Base-by-base conservation (phyloP, 495 filamentous ascomycete genomes). In the Baudoinia panamericana region DNA sequence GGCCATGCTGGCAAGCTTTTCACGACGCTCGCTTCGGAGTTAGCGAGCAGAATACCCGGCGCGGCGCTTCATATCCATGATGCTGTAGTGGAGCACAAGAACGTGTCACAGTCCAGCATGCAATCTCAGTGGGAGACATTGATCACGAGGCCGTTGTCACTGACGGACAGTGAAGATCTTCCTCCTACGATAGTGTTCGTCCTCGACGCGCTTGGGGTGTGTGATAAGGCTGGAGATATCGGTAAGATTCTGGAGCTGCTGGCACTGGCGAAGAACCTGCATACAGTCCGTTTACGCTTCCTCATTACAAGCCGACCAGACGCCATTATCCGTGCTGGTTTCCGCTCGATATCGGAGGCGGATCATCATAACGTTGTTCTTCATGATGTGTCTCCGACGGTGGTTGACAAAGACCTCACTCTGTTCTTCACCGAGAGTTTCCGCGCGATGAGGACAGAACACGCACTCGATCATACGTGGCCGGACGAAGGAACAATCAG, bases 291-390 rank as follows among this genome's bases (percentile, higher is more conserved):
- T 16, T 36, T 61, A 1, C 52, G 54, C 8, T 27, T 63, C n/a
- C 53, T 64, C 39, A 18, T 64, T 12, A 58, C 61, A 16, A 64
- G 61, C 46, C 41, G 24, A 56, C 65, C 7, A 56, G 64, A 31
- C 32, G 57, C 9, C 55, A 64, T 21, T 34, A 48, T 13, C 16
- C 48, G 41, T 13, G 35, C 11, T 44, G 56, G n/a, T 45, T 65
- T 30, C 48, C 57, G 38, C 46, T 53, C 18, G 63, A 69, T 38
- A 56, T 65, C 38, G 28, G 26, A 43, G 39, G 30, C 40, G 23
- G 15, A 27, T 39, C 18, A 15, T 18, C 12, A 37, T 7, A 10
- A 7, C 8, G 18, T 37, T 22, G 34, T 37, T 11, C 34, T 37
- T 17, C 21, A 37, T 25, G 21, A 37, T 19, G 23, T 37, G 5